Percentiles rank a stretch among this genome's conserved stretches.
Evolutionary conservation across 495 filamentous ascomycete species (phyloP).

Genomic region (Penicillium chermesinum): DNA sequence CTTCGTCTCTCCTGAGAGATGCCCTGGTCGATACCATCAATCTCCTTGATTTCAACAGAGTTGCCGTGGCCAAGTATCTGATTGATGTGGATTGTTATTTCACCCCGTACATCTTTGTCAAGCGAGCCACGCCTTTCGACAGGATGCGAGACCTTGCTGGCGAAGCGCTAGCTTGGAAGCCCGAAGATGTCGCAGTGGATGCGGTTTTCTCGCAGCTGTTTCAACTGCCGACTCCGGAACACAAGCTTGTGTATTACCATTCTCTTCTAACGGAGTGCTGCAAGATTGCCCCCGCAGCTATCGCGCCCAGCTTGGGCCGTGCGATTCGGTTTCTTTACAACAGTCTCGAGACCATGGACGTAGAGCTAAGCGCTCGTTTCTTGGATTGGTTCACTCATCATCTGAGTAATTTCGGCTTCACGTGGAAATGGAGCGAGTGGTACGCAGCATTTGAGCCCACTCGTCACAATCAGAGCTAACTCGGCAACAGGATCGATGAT

Average conservation of each 20-base stretch:
- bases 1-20: conserved; percentile 79
- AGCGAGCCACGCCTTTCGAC: conserved; percentile 88
- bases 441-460: conserved; percentile 29
- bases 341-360: conserved; percentile 71
- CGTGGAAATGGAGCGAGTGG: conserved; percentile 99
- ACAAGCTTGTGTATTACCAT: conserved; percentile 96
- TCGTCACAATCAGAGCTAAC: conserved; percentile 1
- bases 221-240: conserved; percentile 78
- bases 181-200: conserved; percentile 95
- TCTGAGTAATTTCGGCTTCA: conserved; percentile 97
- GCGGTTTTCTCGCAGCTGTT: conserved; percentile 94
- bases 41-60: conserved; percentile 86
- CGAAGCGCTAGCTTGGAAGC: conserved; percentile 84
- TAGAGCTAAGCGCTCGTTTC: conserved; percentile 83
- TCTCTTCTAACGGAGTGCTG: conserved; percentile 89
- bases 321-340: conserved; percentile 90
- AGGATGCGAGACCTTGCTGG: conserved; percentile 64
- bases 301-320: conserved; percentile 90
- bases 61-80: conserved; percentile 76
- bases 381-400: conserved; percentile 98
- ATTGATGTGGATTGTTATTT: conserved; percentile 97
- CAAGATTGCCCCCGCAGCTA: conserved; percentile 90
- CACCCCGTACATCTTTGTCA: conserved; percentile 78
- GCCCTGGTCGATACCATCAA: conserved; percentile 90
- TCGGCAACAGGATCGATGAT: conserved; percentile 62